Percentiles rank a stretch among this genome's conserved stretches.
Evolutionary conservation across 2,329 filamentous ascomycete genomes (phyloP).

Genomic region (Phialocephala subalpina): DNA sequence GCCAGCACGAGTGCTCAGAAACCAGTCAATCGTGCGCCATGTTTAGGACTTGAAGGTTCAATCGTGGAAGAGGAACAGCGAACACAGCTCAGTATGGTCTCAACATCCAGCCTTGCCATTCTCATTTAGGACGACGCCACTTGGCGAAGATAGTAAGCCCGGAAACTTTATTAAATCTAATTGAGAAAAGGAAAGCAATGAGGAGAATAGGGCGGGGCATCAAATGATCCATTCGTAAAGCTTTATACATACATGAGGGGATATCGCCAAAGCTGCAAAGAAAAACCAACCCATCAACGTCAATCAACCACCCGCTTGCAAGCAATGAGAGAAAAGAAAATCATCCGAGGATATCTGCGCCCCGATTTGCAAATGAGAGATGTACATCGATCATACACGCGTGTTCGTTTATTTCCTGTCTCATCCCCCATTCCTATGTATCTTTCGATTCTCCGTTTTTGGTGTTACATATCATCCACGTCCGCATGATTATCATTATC

Average conservation of each 20-base stretch:
- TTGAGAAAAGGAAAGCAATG: background rate
- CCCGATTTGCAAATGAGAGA: constrained; percentile 3
- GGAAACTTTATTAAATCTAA: too few species aligned
- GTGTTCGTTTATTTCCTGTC: background rate
- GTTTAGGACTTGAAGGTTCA: background rate
- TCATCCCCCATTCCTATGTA: background rate
- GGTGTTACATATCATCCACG: constrained; percentile 11
- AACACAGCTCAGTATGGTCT: background rate
- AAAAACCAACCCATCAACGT: background rate
- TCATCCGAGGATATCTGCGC: background rate
- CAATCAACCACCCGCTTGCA: constrained; percentile 6
- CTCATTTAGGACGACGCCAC: background rate
- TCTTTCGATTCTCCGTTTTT: background rate
- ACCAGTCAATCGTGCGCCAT: background rate
- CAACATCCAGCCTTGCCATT: background rate
- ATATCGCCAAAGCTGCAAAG: constrained; percentile 8
- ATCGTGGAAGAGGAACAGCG: background rate
- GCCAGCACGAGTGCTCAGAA: too few species aligned
- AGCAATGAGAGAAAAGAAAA: constrained; percentile 5
- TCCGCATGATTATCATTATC: constrained; percentile 26
- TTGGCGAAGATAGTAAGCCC: too few species aligned
- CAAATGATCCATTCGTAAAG: constrained; percentile 9
- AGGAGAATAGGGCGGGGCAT: background rate
- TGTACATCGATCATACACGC: constrained; percentile 7
- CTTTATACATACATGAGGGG: constrained; percentile 10